Conservation (phyloP, 805 yeast genomes). For the Vanderwaltozyma yarrowii region DNA sequence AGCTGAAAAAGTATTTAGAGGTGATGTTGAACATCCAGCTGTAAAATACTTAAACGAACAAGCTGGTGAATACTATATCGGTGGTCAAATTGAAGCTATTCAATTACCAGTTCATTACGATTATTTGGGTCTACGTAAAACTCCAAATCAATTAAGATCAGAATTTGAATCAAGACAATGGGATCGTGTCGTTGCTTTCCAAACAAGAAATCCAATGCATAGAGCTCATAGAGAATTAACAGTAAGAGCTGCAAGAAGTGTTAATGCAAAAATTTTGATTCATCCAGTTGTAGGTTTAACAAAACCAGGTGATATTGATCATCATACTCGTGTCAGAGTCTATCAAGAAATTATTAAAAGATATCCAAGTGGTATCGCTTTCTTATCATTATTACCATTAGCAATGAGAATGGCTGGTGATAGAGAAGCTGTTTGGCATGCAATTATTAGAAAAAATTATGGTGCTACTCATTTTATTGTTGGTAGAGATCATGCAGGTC, state of each 20-base stretch:
- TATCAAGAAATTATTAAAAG: constrained; percentile 86
- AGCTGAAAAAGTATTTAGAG: constrained; percentile 83
- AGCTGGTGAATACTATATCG: constrained; percentile 78
- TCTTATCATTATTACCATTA: constrained; percentile 75
- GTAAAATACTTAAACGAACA: constrained; percentile 56
- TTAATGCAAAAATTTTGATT: constrained; percentile 76
- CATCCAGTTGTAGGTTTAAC: constrained; percentile 97
- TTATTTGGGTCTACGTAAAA: constrained; percentile 75
- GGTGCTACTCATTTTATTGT: constrained; percentile 97
- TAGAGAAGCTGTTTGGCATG: constrained; percentile 97
- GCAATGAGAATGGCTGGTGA: constrained; percentile 99
- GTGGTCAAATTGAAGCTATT: constrained; percentile 81
- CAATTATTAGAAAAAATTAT: constrained; percentile 88
- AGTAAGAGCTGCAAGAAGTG: constrained; percentile 91
- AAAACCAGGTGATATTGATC: constrained; percentile 96
- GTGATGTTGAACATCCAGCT: constrained; percentile 97
- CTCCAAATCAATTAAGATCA: constrained; percentile 81
- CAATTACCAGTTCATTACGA: constrained; percentile 82
- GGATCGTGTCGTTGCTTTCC: constrained; percentile 91
- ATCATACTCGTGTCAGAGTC: constrained; percentile 93
- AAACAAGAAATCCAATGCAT: constrained; percentile 98
- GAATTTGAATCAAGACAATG: constrained; percentile 77
- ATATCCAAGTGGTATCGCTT: constrained; percentile 91
- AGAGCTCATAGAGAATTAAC: constrained; percentile 96
- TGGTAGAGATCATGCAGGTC: constrained; percentile 98